Evolutionary conservation across 2,329 filamentous ascomycete genomes (phyloP), one percentile per base, ranked within the genome.

Genomic region (Cladophialophora yegresii): DNA sequence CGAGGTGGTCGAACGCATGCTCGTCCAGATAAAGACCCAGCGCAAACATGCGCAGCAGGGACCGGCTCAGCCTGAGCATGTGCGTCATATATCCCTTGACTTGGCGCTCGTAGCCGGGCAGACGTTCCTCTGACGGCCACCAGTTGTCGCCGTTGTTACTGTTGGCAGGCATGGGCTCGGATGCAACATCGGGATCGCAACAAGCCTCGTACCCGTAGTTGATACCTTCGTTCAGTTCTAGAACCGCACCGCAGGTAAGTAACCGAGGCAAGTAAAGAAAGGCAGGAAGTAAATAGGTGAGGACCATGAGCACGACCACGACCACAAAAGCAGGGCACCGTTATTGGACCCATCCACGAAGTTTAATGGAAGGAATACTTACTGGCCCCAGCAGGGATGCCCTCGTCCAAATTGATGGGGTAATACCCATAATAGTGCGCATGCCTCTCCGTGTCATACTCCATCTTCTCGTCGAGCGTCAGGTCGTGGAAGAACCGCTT

Each of bases 11-110:
- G 70, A 87, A 87, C 58, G 82, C 81, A 36, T 79, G 71, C 69
- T 87, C 85, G 0, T 80, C 77, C 3, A 87, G 74, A 10, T 79
- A 78, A 1, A 87, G 76, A 6, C 81, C 82, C 2, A 88, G 76
- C 0, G 85, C 84, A 69, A 88, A 85, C 8, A 80, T 74, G 8
- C 78, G 76, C 1, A 84, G 79, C 45, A 87, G 71, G 33, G 76
- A 78, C 32, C 85, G 78, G 1, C 84, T 81, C 1, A 87, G 75
- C 0, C 67, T 74, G 12, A 87, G 75, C 47, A 62, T 61, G 8
- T 62, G 56, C 9, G 54, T 55, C 66, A 66, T 66, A 23, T 64
- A 64, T 26, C 45, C 26, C 43, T 64, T 64, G 30, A 64, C 58
- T 2, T 58, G 60, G 13, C 49, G 32, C 30, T 61, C 23, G 54